These are phyloP conservation scores for Chytriomyces sp. DNA, from an alignment of 192 early-diverging fungal species.

Conservation along the genomic window DNA sequence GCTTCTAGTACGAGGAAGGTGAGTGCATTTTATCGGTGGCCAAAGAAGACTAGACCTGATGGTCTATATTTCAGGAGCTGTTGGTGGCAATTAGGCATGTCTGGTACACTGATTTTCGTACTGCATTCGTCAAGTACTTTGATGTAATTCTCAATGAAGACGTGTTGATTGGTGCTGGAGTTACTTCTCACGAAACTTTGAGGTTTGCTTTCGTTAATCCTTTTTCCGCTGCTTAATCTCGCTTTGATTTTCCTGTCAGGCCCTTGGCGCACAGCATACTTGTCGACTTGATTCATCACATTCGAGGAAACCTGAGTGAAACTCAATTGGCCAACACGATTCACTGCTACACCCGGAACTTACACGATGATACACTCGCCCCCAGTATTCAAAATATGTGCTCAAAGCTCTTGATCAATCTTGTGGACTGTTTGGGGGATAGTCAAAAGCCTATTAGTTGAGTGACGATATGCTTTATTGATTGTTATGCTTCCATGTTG, in stretches of 20 bases:
- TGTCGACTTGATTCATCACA: slow-evolving; percentile 94
- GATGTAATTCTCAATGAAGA: slow-evolving; percentile 92
- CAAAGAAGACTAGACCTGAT: background rate
- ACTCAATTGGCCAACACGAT: slow-evolving; percentile 82
- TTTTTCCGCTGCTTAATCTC: background rate
- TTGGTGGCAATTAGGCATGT: slow-evolving; percentile 94
- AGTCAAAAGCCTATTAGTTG: slow-evolving; percentile 1
- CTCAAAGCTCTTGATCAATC: slow-evolving; percentile 86
- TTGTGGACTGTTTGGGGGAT: slow-evolving; percentile 69
- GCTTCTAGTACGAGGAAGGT: slow-evolving; percentile 89
- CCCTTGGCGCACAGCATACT: slow-evolving; percentile 93
- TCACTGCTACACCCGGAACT: slow-evolving; percentile 87
- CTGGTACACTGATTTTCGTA: slow-evolving; percentile 87
- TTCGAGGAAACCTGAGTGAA: slow-evolving; percentile 80
- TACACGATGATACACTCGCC: slow-evolving; percentile 90
- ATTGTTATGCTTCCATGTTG: slow-evolving; percentile 20
- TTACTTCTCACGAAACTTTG: slow-evolving; percentile 90
- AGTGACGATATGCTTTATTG: slow-evolving; percentile 15
- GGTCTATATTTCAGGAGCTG: slow-evolving; percentile 66
- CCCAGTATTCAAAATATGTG: slow-evolving; percentile 97
- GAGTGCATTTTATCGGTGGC: background rate
- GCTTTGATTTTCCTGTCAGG: slow-evolving; percentile 34
- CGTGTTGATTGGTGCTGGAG: slow-evolving; percentile 88
- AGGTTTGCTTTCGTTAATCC: slow-evolving; percentile 46
- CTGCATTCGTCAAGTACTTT: slow-evolving; percentile 87